phyloP scores from a whole-genome alignment of 192 early-diverging fungal genomes.

The Backusella westeae region DNA sequence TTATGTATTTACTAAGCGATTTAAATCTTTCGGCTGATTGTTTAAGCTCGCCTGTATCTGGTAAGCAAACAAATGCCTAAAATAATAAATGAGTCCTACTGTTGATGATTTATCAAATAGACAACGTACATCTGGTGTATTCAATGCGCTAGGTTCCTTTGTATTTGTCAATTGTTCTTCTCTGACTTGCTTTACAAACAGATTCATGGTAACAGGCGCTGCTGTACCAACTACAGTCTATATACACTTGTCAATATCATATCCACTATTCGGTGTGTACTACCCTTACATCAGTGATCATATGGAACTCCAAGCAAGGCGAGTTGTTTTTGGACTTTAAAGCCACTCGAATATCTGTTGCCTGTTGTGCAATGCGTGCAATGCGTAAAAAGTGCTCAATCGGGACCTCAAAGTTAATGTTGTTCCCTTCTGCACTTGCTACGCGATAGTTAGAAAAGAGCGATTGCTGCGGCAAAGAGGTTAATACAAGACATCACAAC shows the following conservation, averaged over 20 bases:
- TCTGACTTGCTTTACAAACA: neutral
- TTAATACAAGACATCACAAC: neutral
- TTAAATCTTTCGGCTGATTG: neutral
- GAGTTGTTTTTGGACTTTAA: neutral
- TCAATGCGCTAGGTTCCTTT: neutral
- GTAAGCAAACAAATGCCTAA: neutral
- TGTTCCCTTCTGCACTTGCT: neutral
- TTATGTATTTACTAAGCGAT: neutral
- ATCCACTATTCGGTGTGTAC: too few relatives aligned
- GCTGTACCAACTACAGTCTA: neutral
- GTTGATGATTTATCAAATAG: neutral
- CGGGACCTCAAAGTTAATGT: neutral
- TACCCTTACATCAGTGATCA: neutral
- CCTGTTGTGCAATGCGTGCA: neutral
- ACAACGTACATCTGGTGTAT: neutral
- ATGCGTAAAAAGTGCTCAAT: neutral
- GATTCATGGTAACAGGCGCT: neutral
- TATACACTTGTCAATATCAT: too few relatives aligned
- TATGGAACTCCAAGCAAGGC: neutral
- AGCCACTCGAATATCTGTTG: neutral
- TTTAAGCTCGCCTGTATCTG: neutral
- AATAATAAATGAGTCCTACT: neutral
- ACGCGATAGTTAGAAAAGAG: constrained; percentile 7
- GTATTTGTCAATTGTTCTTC: neutral
- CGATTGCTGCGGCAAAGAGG: neutral